A percentile compares a stretch with the other conserved stretches of the same genome.
These are phyloP conservation scores for Hymenoscyphus scutula DNA, from an alignment of 2,329 filamentous ascomycete species.

Conservation along the genomic window DNA sequence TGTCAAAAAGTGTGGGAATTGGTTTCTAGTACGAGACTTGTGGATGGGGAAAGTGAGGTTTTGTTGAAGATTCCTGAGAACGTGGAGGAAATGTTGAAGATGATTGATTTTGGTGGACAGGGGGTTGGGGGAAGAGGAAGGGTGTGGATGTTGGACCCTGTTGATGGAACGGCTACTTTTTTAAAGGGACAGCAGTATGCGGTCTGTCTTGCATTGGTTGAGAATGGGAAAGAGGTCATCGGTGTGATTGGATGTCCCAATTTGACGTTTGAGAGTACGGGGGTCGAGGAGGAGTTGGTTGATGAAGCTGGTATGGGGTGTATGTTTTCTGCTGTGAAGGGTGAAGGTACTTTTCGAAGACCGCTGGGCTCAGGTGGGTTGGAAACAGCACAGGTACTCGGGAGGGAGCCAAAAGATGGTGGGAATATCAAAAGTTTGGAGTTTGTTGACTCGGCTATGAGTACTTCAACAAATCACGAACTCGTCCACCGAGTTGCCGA, in stretches of 20 bases:
- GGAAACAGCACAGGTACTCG: constrained; percentile 36
- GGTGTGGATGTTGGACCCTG: constrained; percentile 63
- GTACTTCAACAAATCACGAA: constrained; percentile 40
- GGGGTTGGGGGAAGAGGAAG: constrained; percentile 40
- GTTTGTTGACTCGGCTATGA: constrained; percentile 46
- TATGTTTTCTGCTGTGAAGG: constrained; percentile 48
- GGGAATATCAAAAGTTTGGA: constrained; percentile 36
- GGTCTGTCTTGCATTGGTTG: constrained; percentile 57
- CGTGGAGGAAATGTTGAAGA: constrained; percentile 55
- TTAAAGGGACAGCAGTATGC: constrained; percentile 61
- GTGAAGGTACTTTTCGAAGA: constrained; percentile 42
- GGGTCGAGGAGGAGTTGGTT: constrained; percentile 40
- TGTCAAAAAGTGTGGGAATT: constrained; percentile 55
- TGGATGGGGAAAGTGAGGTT: constrained; percentile 38
- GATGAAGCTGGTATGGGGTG: constrained; percentile 44
- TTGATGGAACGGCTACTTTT: constrained; percentile 63
- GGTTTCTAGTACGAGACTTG: constrained; percentile 41
- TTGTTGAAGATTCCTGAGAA: constrained; percentile 42
- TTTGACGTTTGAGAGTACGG: constrained; percentile 43
- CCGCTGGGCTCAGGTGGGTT: constrained; percentile 39
- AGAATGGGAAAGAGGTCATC: constrained; percentile 55
- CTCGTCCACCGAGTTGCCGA: constrained; percentile 34
- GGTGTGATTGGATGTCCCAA: constrained; percentile 64
- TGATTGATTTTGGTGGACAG: constrained; percentile 58
- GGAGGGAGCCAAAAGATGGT: constrained; percentile 12